phyloP scores from a whole-genome alignment of 2,329 filamentous ascomycete species.

The Ophidiomyces ophidiicola region DNA sequence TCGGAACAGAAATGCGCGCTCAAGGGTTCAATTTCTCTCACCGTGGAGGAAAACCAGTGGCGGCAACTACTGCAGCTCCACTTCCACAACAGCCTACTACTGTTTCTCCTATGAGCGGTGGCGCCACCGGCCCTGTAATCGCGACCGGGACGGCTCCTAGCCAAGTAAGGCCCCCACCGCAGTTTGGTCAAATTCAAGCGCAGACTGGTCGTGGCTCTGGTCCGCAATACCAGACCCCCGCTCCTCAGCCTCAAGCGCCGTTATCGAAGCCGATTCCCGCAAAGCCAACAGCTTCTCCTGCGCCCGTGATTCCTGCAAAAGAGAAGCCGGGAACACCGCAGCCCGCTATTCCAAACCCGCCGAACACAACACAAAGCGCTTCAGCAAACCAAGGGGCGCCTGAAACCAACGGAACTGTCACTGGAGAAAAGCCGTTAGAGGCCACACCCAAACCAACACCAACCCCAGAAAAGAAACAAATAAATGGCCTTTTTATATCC shows the following conservation, averaged over 20 bases:
- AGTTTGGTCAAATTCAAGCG: conserved; percentile 32
- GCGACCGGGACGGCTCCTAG: conserved; percentile 26
- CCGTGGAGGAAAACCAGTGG: conserved; percentile 65
- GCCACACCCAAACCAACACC: conserved; percentile 44
- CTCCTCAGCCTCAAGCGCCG: conserved; percentile 22
- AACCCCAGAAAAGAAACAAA: conserved; percentile 47
- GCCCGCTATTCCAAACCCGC: conserved; percentile 23
- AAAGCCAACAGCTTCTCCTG: conserved; percentile 26
- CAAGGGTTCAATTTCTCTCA: conserved; percentile 99
- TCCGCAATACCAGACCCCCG: conserved; percentile 24
- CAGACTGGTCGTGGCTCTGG: conserved; percentile 21
- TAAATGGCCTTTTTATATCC: conserved; percentile 79
- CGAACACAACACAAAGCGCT: conserved; percentile 19
- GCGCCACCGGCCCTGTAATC: conserved; percentile 12
- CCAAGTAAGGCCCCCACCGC: conserved; percentile 23
- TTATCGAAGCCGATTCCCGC: conserved; percentile 22
- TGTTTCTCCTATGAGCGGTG: conserved; percentile 18
- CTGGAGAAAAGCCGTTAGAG: conserved; percentile 32
- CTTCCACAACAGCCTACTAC: conserved; percentile 9
- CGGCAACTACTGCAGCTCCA: conserved; percentile 21
- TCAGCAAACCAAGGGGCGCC: conserved; percentile 28
- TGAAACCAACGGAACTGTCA: conserved; percentile 41
- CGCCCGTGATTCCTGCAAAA: conserved; percentile 35
- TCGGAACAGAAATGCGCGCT: conserved; percentile 95
- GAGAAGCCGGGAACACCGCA: conserved; percentile 42